Base-by-base conservation (phyloP, 2,329 filamentous ascomycete species). In the Hymenoscyphus linearis region DNA sequence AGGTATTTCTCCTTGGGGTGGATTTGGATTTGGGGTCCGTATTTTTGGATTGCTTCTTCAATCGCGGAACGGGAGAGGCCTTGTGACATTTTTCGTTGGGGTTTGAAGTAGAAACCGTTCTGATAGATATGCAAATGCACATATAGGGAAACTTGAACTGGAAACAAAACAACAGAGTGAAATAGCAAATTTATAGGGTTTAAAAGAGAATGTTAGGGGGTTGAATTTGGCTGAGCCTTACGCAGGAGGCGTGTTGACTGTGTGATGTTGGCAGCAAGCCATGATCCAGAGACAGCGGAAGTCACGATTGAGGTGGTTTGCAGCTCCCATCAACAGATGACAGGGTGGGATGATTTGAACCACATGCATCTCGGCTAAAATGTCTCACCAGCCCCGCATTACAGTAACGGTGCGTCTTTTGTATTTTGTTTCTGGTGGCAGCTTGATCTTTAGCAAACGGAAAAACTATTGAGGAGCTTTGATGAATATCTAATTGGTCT, bases 1-100 rank as follows among this genome's bases (percentile, higher is more conserved):
- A 63, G 26, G 14, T 66, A 68, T 58, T 62, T 57, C 25, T 68
- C 66, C 10, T 68, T 60, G 16, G 66, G 65, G 35, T 68, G 63
- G 12, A 64, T 54, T 27, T 60, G 52, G 22, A 68, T 50, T 4
- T 59, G 44, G 40, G 66, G 66, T 1, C 55, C 66, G 58, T 68
- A 66, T 27, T 63, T 68, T 2, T 62, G 52, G 52, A 68, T 68
- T 6, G 63, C 64, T 13, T 58, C 50, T 44, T 68, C 63, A 47
- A 66, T 60, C n/a, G 65, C 63, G 13, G 52, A 22, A 13, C 58
- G 61, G 4, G 60, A 62, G 26, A 68, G 62, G 14, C 57, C 55
- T 52, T 55, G 58, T 22, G 60, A 53, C 60, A 62, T 60, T 50
- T 50, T 31, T 50, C 18, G 37, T 12, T 47, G 25, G 16, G 4